These are phyloP conservation scores for Tremella yokohamensis DNA, from an alignment of 768 basidiomycete genomes.

Conservation along the genomic window DNA sequence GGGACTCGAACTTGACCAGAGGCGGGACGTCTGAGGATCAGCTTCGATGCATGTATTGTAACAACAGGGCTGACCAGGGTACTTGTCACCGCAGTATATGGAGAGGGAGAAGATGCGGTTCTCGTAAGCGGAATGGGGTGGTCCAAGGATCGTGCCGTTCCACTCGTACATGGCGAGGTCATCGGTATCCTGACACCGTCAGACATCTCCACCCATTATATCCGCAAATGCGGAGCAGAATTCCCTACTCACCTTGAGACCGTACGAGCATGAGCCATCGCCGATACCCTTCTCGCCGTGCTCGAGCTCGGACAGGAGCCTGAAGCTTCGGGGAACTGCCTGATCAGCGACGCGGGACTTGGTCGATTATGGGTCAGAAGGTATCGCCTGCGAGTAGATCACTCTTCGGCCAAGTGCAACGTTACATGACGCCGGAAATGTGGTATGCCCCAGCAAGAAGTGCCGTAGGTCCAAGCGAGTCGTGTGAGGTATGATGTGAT, in stretches of 20 bases:
- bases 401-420: no score
- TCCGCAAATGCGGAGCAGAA: neutral
- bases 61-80: conserved; percentile 31
- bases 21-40: conserved; percentile 75
- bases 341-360: neutral
- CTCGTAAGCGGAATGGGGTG: conserved; percentile 98
- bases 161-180: conserved; percentile 97
- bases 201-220: neutral
- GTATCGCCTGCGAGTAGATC: no score
- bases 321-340: conserved; percentile 91
- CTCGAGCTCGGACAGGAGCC: conserved; percentile 94
- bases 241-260: conserved; percentile 67
- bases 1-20: conserved; percentile 74
- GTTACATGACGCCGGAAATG: neutral
- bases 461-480: no score
- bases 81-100: conserved; percentile 69
- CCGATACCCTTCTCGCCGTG: conserved; percentile 99
- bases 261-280: conserved; percentile 95
- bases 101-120: conserved; percentile 96
- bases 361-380: no score
- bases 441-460: no score
- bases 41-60: neutral
- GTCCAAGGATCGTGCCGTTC: conserved; percentile 99
- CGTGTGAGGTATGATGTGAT: no score
- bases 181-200: conserved; percentile 64